Conservation (phyloP, 352 stramenopile genomes). For the Pythium coloratum region DNA sequence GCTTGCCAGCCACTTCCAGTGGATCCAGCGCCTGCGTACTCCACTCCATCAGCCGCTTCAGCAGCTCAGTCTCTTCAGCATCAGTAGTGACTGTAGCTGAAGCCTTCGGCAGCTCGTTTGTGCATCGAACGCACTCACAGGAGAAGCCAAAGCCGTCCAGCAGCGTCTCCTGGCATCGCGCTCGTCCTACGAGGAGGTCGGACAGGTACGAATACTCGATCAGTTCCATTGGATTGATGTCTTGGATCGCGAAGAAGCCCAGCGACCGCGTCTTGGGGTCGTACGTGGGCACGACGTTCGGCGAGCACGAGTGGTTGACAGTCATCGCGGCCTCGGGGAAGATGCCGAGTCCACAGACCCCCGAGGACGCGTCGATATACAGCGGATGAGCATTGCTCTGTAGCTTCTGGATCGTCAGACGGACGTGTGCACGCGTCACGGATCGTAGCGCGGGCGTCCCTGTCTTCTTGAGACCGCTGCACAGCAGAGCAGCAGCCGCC, state of each 20-base stretch:
- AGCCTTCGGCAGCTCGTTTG: neutral
- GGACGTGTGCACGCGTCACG: conserved; percentile 30
- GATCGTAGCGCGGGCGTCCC: neutral
- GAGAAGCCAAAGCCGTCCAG: conserved; percentile 49
- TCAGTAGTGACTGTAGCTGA: neutral
- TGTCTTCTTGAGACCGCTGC: conserved; percentile 16
- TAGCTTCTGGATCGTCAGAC: conserved; percentile 38
- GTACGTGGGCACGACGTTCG: conserved; percentile 60
- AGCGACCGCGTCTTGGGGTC: conserved; percentile 46
- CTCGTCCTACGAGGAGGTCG: conserved; percentile 42
- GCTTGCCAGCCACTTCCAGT: conserved; percentile 10
- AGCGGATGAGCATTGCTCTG: conserved; percentile 62
- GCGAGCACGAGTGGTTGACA: conserved; percentile 67
- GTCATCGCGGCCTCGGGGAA: conserved; percentile 71
- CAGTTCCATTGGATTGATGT: conserved; percentile 30
- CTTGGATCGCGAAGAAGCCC: conserved; percentile 41
- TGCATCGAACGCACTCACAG: conserved; percentile 49
- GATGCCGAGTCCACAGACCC: conserved; percentile 46
- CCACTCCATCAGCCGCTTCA: conserved; percentile 34
- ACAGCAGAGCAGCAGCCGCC: conserved; percentile 2
- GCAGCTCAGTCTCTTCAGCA: conserved; percentile 12
- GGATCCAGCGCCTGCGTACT: conserved; percentile 24
- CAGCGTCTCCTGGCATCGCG: conserved; percentile 39
- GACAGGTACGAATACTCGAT: conserved; percentile 60
- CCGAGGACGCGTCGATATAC: conserved; percentile 35